Conservation (phyloP, 495 filamentous ascomycete genomes). For the Aspergillus sclerotioniger region DNA sequence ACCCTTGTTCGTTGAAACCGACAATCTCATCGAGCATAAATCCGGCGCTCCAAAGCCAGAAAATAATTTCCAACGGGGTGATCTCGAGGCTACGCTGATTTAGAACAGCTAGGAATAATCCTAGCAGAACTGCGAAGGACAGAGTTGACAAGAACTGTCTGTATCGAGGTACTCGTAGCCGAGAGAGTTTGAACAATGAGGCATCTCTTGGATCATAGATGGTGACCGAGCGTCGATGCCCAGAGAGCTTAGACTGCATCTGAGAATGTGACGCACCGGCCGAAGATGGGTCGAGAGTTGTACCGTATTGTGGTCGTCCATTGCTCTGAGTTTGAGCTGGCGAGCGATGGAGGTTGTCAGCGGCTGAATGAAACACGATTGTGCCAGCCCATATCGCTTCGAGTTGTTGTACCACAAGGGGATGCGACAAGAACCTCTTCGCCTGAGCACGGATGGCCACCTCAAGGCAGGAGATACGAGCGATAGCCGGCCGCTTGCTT, state of each 20-base stretch:
- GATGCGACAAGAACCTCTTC: constrained; percentile 86
- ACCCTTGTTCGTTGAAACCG: constrained; percentile 89
- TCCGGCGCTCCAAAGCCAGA: constrained; percentile 96
- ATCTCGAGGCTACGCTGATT: constrained; percentile 67
- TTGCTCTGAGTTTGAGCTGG: constrained; percentile 24
- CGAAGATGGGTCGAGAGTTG: constrained; percentile 2
- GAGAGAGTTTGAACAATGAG: constrained; percentile 84
- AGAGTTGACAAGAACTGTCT: constrained; percentile 82
- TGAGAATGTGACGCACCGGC: neutral
- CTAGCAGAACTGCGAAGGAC: constrained; percentile 76
- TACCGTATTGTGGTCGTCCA: constrained; percentile 16
- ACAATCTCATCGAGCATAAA: constrained; percentile 97
- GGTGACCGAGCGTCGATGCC: constrained; percentile 67
- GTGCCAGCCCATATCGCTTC: constrained; percentile 95
- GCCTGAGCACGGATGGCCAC: constrained; percentile 86
- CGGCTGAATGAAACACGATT: constrained; percentile 84
- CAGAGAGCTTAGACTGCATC: constrained; percentile 3
- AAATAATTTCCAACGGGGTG: constrained; percentile 76
- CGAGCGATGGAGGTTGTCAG: constrained; percentile 74
- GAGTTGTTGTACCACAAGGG: constrained; percentile 84
- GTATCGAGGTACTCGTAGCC: constrained; percentile 86
- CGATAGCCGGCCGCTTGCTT: constrained; percentile 46
- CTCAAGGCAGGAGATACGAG: constrained; percentile 84
- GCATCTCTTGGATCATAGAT: constrained; percentile 90
- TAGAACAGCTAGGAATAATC: constrained; percentile 78